A percentile compares a stretch with the other conserved stretches of the same genome.
These are phyloP conservation scores for Russula ochroleuca DNA, from an alignment of 768 basidiomycete genomes.

Conservation along the genomic window DNA sequence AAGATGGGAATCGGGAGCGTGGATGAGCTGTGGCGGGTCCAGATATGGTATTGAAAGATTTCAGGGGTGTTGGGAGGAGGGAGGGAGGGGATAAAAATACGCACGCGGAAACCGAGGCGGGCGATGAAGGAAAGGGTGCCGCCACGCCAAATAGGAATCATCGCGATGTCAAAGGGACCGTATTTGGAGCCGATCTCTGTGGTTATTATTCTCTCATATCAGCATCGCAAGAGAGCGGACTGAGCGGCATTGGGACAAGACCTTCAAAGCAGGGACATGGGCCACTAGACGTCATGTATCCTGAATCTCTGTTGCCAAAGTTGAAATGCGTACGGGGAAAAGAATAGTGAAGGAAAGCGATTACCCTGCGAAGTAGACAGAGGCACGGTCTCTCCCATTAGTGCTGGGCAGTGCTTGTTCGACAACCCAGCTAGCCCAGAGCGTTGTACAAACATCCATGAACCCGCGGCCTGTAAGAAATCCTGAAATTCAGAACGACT, in stretches of 20 bases:
- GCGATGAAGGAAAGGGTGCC: slow-evolving; percentile 39
- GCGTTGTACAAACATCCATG: slow-evolving; percentile 35
- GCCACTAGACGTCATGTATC: slow-evolving; percentile 34
- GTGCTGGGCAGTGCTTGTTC: slow-evolving; percentile 30
- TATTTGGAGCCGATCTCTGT: slow-evolving; percentile 39
- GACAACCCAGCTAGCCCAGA: slow-evolving; percentile 43
- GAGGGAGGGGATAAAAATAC: slow-evolving; percentile 15
- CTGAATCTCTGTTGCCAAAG: slow-evolving; percentile 36
- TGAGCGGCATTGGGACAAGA: slow-evolving; percentile 1
- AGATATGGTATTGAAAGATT: neutral
- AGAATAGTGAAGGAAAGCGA: neutral
- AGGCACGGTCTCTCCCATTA: slow-evolving; percentile 18
- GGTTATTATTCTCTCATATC: neutral
- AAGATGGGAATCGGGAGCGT: slow-evolving; percentile 27
- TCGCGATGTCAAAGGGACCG: slow-evolving; percentile 40
- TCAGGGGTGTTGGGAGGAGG: too few species aligned
- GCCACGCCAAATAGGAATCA: slow-evolving; percentile 37
- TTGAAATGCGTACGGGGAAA: neutral
- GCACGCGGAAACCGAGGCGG: slow-evolving; percentile 38
- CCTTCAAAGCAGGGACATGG: slow-evolving; percentile 40
- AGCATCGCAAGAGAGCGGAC: neutral
- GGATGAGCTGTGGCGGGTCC: slow-evolving; percentile 31
- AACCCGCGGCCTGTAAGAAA: slow-evolving; percentile 34
- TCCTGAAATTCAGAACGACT: neutral
- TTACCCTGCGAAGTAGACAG: slow-evolving; percentile 35